These are phyloP conservation scores for Urostyla sp. DNA, from an alignment of 73 alveolate genomes.

Conservation along the genomic window DNA sequence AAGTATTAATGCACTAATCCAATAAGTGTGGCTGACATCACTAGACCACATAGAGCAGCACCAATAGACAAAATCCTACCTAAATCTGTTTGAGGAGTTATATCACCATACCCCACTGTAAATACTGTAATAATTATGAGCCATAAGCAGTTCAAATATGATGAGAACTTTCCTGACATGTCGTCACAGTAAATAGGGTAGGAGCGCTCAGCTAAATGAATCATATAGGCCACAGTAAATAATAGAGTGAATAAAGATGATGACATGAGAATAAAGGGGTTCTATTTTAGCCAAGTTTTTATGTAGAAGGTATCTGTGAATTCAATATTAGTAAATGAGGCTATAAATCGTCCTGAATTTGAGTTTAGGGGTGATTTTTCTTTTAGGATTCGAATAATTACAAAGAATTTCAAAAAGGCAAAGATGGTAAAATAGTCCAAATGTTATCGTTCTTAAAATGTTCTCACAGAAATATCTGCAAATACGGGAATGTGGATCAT, in stretches of 20 bases:
- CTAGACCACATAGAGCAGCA: slow-evolving; percentile 46
- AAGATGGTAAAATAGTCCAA: slow-evolving; percentile 42
- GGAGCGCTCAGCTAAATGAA: slow-evolving; percentile 41
- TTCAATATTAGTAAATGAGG: slow-evolving; percentile 44
- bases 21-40: slow-evolving; percentile 51
- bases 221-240: slow-evolving; percentile 34
- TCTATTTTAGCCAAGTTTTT: slow-evolving; percentile 60
- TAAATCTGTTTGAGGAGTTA: slow-evolving; percentile 38
- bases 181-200: slow-evolving; percentile 41
- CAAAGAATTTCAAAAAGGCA: slow-evolving; percentile 20
- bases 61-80: slow-evolving; percentile 45
- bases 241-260: slow-evolving; percentile 36
- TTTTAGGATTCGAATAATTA: slow-evolving; percentile 26
- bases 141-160: slow-evolving; percentile 51
- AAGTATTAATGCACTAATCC: slow-evolving; percentile 54
- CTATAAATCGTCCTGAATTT: slow-evolving; percentile 51
- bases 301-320: slow-evolving; percentile 50
- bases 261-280: slow-evolving; percentile 45
- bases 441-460: not conserved
- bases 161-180: slow-evolving; percentile 23
- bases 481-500: slow-evolving; percentile 42
- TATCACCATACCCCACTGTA: slow-evolving; percentile 62
- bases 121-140: slow-evolving; percentile 49
- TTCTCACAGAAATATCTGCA: not conserved
- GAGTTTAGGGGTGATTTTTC: slow-evolving; percentile 54